Conservation (phyloP, 2,329 filamentous ascomycete genomes). For the Helotiales sp. region DNA sequence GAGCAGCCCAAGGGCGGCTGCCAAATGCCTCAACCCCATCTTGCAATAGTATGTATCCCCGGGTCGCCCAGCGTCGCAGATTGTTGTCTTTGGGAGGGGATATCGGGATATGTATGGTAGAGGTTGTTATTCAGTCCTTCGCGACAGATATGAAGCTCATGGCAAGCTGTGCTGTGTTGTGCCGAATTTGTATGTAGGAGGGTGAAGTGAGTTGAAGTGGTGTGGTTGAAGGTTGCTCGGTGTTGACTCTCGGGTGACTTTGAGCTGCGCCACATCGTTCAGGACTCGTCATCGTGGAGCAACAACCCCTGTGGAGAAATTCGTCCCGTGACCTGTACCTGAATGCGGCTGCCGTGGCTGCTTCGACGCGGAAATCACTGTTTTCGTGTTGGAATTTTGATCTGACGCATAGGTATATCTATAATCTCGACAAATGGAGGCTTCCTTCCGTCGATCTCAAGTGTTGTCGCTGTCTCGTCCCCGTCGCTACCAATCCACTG, state of each 20-base stretch:
- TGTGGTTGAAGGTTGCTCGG: not conserved
- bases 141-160: not conserved
- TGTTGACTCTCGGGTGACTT: constrained; percentile 2
- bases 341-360: not conserved
- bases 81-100: not conserved
- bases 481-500: too few species aligned
- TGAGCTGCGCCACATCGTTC: not conserved
- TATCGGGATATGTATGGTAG: not conserved
- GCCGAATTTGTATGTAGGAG: not conserved
- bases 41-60: not conserved
- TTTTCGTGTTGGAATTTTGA: too few species aligned
- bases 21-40: constrained; percentile 26
- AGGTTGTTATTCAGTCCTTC: not conserved
- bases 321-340: not conserved
- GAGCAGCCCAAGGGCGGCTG: constrained; percentile 31
- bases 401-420: too few species aligned
- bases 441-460: too few species aligned
- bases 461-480: too few species aligned
- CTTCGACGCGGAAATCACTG: not conserved
- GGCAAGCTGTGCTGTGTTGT: not conserved
- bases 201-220: not conserved
- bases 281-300: not conserved
- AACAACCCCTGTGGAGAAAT: not conserved
- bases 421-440: too few species aligned
- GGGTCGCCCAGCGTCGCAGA: constrained; percentile 14